Percentiles rank a stretch among this genome's conserved stretches.
phyloP scores from a whole-genome alignment of 73 alveolate genomes.

The Tetrahymena elliotti region DNA sequence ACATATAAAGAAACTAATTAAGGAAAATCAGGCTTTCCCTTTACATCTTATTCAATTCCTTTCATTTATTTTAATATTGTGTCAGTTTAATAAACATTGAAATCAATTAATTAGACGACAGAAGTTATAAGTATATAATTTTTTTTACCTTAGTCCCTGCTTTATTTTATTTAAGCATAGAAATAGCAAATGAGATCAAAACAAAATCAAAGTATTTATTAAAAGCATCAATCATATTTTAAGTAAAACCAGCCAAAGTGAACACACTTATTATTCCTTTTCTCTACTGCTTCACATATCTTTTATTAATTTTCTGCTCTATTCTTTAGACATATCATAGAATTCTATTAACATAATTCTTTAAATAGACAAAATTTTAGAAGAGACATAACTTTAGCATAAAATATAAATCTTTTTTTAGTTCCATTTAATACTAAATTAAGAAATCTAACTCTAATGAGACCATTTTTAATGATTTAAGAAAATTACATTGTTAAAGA shows the following conservation, averaged over 20 bases:
- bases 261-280: too few relatives aligned
- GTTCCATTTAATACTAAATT: too few relatives aligned
- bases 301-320: too few relatives aligned
- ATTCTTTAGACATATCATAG: not conserved
- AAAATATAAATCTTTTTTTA: too few relatives aligned
- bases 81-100: not conserved
- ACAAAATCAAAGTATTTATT: too few relatives aligned
- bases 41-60: not conserved
- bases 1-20: too few relatives aligned
- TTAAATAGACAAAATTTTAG: too few relatives aligned
- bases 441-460: too few relatives aligned
- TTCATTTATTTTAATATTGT: not conserved
- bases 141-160: not conserved
- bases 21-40: not conserved
- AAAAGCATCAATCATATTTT: not conserved
- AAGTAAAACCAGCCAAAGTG: not conserved
- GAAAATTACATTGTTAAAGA: not conserved
- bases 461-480: not conserved
- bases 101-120: not conserved
- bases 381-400: too few relatives aligned
- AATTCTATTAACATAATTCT: not conserved
- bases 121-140: not conserved
- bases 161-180: not conserved
- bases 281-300: not conserved
- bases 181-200: not conserved